Evolutionary conservation across 352 stramenopile genomes (phyloP), one percentile per base, ranked within the genome.

Genomic region (Saprolegnia parasitica): DNA sequence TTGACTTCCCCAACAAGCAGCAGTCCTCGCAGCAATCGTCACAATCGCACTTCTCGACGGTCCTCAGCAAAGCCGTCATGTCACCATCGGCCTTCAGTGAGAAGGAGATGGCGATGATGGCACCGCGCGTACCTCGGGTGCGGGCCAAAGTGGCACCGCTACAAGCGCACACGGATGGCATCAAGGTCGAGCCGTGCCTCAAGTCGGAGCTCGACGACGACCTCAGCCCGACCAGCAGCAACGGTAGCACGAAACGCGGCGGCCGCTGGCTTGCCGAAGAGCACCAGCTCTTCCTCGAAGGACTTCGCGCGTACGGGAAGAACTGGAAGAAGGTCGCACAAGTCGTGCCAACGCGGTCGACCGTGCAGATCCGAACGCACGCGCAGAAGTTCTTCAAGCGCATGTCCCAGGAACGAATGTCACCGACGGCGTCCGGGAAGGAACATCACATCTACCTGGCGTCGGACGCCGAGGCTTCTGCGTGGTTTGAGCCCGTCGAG

Each of bases 251-350:
- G 13, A 49, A 49, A n/a, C 42, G 42, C 18, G 42, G 42, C 18
- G 87, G 87, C 32, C 72, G 86, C 37, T 96, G 87, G 87, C 93
- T 80, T 5, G 35, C 72, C 26, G 72, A 78, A 74, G 88, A 96
- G 73, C 88, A 96, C 61, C 66, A 88, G 64, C 73, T 78, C 32
- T 96, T 96, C 71, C 71, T 95, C 11, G 63, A 78, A 65, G 87
- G 86, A 21, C 77, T 95, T 4, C 74, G 80, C 37, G 54, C 79
- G 49, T 90, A 93, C 71, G 89, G 89, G 0, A 89, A 89, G 56
- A 81, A 96, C 72, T 97, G 90, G 90, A 96, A 96, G 71, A 89
- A 88, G 72, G 92, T 97, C 9, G 76, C 77, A 16, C 42, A 73
- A 26, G 74, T 73, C n/a, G 89, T 96, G 63, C 74, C 76, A 11